phyloP scores from a whole-genome alignment of 129 eudicot genomes.

The Sambucus nigra region DNA sequence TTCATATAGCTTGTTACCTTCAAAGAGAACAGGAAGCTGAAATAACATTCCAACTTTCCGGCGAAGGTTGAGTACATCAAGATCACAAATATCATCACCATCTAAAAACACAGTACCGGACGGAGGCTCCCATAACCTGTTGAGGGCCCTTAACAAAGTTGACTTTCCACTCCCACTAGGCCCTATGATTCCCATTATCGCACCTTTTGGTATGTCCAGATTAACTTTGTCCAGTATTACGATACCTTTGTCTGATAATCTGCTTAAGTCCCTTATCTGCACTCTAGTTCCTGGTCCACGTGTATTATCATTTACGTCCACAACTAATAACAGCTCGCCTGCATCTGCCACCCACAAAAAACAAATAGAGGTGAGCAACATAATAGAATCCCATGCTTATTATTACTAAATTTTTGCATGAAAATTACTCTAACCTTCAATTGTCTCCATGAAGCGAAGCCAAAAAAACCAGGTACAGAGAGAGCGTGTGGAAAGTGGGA shows the following conservation, averaged over 20 bases:
- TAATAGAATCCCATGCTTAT: too few species aligned
- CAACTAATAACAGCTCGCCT: conserved; percentile 36
- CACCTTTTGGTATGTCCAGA: conserved; percentile 63
- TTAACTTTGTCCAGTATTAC: conserved; percentile 46
- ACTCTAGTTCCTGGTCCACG: conserved; percentile 21
- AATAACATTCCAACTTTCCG: conserved; percentile 89
- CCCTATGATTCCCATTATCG: conserved; percentile 86
- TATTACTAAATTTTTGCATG: not conserved
- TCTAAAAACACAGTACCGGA: conserved; percentile 69
- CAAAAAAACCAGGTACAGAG: not conserved
- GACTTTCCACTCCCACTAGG: conserved; percentile 99
- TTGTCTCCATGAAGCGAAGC: conserved; percentile 23
- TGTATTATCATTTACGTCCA: conserved; percentile 19
- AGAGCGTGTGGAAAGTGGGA: too few species aligned
- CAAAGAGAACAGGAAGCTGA: conserved; percentile 85
- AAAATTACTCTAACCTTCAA: conserved; percentile 29
- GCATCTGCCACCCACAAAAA: conserved; percentile 10
- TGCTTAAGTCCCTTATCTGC: conserved; percentile 37
- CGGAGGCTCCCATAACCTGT: conserved; percentile 88
- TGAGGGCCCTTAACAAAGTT: conserved; percentile 67
- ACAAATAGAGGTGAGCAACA: too few species aligned
- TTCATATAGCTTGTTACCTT: too few species aligned
- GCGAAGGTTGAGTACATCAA: conserved; percentile 72
- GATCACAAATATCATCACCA: conserved; percentile 60
- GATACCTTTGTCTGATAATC: conserved; percentile 44